Base-by-base conservation (phyloP, 1,284 basidiomycete species). In the Farysia itapuensis region DNA sequence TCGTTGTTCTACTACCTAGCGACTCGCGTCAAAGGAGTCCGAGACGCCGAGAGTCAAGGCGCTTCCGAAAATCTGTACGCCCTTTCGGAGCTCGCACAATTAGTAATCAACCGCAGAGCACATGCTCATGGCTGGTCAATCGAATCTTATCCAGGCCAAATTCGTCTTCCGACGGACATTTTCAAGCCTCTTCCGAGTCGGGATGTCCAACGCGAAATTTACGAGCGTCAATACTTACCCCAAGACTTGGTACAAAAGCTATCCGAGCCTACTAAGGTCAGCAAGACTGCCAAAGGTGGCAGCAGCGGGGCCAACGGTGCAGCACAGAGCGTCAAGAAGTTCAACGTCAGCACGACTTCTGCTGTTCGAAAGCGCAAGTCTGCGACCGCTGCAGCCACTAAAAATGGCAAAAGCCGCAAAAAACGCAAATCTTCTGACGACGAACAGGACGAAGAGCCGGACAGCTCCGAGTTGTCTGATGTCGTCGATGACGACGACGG, bases 11-110 rank as follows among this genome's bases (percentile, higher is more conserved):
- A 85, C 65, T 85, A 91, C 70, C 81, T 97, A 8, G 87, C 91
- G 0, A 79, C 82, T 64, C 88, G 88, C 71, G 81, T 86, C 47
- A 98, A 97, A 80, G 89, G 88, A 0, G 87, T 94, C 4, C 82
- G 86, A 6, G 92, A 95, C 73, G 80, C 83, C 0, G 58, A 61
- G 15, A 43, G 40, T 2, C 47, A 57, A 23, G 66, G 49, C 0
- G 52, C 59, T 5, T 35, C 35, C 20, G 65, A 70, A 89, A 88
- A 89, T 70, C 80, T 99, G 22, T 96, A 95, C 73, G 82, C 85
- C n/a, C 80, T 90, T 36, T 86, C 86, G 57, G 95, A 98, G 70
- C 80, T 98, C 4, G 86, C 92, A 0, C 89, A 95, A 77, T 84
- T 90, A 56, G 79, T 95, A 25, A 88, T 97, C 75, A 88, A 86